phyloP scores from a whole-genome alignment of 1,284 basidiomycete genomes.

The Malassezia obtusa region DNA sequence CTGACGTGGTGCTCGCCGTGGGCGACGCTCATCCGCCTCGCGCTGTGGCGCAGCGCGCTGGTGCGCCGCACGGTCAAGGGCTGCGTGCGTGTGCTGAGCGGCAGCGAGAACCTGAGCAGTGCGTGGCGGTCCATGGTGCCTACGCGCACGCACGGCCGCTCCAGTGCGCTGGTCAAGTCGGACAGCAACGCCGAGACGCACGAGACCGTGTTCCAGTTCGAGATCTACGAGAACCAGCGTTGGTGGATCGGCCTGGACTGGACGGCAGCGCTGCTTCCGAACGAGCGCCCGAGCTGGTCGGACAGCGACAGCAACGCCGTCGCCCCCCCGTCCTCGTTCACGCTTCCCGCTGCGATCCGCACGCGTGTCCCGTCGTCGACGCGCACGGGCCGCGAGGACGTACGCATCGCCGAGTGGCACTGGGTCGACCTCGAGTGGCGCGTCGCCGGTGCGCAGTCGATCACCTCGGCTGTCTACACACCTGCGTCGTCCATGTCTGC shows the following conservation, averaged over 20 bases:
- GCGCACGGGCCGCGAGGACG: conserved; percentile 28
- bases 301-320: conserved; percentile 48
- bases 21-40: conserved; percentile 36
- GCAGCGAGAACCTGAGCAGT: conserved; percentile 15
- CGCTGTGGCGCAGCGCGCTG: conserved; percentile 43
- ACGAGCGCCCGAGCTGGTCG: conserved; percentile 77
- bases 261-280: conserved; percentile 80
- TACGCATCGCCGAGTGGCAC: conserved; percentile 48
- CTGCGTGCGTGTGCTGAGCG: conserved; percentile 25
- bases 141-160: not conserved
- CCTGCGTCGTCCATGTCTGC: conserved; percentile 3
- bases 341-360: conserved; percentile 49
- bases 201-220: conserved; percentile 37
- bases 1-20: conserved; percentile 47
- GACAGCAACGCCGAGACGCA: conserved; percentile 5
- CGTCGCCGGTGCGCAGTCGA: conserved; percentile 36
- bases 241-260: conserved; percentile 70
- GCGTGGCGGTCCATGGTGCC: conserved; percentile 19
- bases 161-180: not conserved
- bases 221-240: conserved; percentile 79
- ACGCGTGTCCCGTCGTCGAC: conserved; percentile 38
- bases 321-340: conserved; percentile 55
- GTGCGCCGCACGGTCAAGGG: conserved; percentile 25
- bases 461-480: conserved; percentile 13
- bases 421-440: conserved; percentile 51